Evolutionary conservation across 805 yeast genomes (phyloP).

Genomic region (Pichia deserticola): DNA sequence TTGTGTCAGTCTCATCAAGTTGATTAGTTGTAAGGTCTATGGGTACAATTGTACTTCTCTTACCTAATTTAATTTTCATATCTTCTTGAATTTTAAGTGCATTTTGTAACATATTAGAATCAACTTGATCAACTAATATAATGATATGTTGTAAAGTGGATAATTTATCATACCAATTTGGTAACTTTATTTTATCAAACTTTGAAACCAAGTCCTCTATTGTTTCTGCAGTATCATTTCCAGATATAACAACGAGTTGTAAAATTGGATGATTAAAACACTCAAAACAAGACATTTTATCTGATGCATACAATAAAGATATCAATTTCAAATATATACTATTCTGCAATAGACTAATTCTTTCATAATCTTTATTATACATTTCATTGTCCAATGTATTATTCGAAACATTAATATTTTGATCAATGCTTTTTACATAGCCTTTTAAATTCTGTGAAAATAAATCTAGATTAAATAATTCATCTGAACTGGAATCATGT

Average conservation of each 20-base stretch:
- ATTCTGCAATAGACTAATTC: slow-evolving; percentile 25
- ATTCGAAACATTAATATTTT: not conserved
- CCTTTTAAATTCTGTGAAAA: not conserved
- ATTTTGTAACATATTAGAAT: slow-evolving; percentile 37
- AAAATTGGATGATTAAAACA: slow-evolving; percentile 82
- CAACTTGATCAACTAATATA: slow-evolving; percentile 40
- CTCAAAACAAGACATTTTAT: slow-evolving; percentile 67
- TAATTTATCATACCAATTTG: slow-evolving; percentile 59
- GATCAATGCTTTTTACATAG: slow-evolving; percentile 2
- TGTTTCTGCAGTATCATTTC: slow-evolving; percentile 43
- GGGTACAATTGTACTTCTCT: slow-evolving; percentile 4
- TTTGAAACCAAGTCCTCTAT: slow-evolving; percentile 51
- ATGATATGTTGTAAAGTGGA: slow-evolving; percentile 51
- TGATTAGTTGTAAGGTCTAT: slow-evolving; percentile 1
- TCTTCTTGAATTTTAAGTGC: slow-evolving; percentile 27
- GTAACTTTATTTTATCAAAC: slow-evolving; percentile 41
- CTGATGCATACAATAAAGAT: slow-evolving; percentile 50
- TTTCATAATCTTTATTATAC: not conserved
- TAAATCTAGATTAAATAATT: not conserved
- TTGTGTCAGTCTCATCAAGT: not conserved
- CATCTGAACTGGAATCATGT: not conserved
- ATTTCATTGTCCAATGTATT: not conserved
- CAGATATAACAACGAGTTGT: slow-evolving; percentile 60
- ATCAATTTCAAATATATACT: slow-evolving; percentile 52
- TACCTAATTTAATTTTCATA: slow-evolving; percentile 15